Percentiles rank a stretch among this genome's conserved stretches.
Evolutionary conservation across 2,329 filamentous ascomycete species (phyloP).

Genomic region (Curvularia hawaiiensis): DNA sequence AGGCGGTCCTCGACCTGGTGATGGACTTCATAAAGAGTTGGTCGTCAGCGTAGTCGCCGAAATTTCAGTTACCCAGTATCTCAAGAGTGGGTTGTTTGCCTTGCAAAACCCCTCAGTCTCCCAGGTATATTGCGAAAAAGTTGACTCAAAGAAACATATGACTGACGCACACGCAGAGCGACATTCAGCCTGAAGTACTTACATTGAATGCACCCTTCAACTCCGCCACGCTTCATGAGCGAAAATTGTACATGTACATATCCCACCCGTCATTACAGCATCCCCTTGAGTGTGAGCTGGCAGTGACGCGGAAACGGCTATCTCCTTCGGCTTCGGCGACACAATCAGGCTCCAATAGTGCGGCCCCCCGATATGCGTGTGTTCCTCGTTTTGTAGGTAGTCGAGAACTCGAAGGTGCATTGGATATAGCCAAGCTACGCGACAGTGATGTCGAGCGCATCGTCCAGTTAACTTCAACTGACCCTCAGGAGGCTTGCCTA

Average conservation of each 20-base stretch:
- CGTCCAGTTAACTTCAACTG: conserved; percentile 30
- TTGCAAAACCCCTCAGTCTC: conserved; percentile 23
- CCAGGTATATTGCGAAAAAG: conserved; percentile 22
- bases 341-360: conserved; percentile 27
- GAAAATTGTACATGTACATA: conserved; percentile 47
- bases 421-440: conserved; percentile 41
- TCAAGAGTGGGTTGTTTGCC: conserved; percentile 36
- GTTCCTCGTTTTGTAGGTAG: conserved; percentile 40
- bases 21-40: conserved; percentile 48
- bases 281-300: conserved; percentile 46
- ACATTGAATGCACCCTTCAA: conserved; percentile 43
- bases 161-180: conserved; percentile 7
- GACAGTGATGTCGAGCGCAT: conserved; percentile 43
- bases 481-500: conserved; percentile 28
- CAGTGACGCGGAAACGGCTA: conserved; percentile 44
- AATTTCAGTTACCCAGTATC: conserved; percentile 36
- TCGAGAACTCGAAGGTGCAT: conserved; percentile 29
- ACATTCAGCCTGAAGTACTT: conserved; percentile 34
- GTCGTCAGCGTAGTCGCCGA: conserved; percentile 45
- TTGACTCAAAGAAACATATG: neutral
- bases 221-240: conserved; percentile 44
- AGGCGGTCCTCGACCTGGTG: conserved; percentile 39
- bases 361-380: conserved; percentile 41
- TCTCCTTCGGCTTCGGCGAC: conserved; percentile 37
- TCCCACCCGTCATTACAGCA: conserved; percentile 38